These are phyloP conservation scores for Annona cherimola DNA, from an alignment of 164 flowering plant genomes.

Conservation along the genomic window DNA sequence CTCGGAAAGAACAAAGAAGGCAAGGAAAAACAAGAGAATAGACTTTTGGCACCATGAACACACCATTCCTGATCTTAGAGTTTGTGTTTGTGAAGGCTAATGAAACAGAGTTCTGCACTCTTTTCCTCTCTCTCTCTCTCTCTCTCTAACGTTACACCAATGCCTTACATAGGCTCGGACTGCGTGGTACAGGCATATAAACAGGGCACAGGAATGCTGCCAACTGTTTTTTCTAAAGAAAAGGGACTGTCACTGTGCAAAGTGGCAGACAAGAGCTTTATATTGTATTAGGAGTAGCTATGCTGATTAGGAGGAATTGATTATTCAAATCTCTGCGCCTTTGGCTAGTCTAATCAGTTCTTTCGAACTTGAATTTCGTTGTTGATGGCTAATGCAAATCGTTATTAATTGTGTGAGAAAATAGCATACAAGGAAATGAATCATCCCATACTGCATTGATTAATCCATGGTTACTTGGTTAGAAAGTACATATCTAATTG, in stretches of 20 bases:
- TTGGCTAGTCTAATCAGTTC: background rate
- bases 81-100: background rate
- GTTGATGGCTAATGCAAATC: background rate
- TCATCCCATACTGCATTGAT: background rate
- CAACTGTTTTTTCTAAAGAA: background rate
- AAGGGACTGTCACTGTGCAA: conserved; percentile 1
- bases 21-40: background rate
- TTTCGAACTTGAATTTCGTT: background rate
- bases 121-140: background rate
- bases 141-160: background rate
- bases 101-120: background rate
- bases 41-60: background rate
- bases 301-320: background rate
- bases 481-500: too few species aligned
- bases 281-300: background rate
- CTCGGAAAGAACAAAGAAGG: conserved; percentile 1
- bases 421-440: background rate
- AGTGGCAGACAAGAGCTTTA: background rate
- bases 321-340: background rate
- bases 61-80: background rate
- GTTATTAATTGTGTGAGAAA: background rate
- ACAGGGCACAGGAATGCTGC: background rate
- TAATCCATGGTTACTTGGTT: background rate
- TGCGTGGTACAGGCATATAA: background rate
- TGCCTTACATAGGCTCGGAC: conserved; percentile 1